Percentiles rank a stretch among this genome's conserved stretches.
Evolutionary conservation across 1,284 basidiomycete genomes (phyloP).

Genomic region (Sporisorium reilianum): DNA sequence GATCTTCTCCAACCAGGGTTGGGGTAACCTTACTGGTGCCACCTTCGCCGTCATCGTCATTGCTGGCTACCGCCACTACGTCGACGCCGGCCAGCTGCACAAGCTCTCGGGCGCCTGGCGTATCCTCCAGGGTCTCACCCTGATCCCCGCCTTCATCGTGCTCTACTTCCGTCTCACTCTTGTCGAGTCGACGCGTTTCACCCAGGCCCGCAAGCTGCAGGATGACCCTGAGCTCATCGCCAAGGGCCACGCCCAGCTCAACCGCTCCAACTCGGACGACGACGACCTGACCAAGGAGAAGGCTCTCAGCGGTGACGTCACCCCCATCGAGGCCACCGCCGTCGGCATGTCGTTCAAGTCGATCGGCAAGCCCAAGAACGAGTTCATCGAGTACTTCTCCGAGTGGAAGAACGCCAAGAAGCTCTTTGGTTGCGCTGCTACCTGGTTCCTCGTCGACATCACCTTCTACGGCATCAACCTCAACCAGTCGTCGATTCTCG

Average conservation of each 20-base stretch:
- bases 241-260: constrained; percentile 72
- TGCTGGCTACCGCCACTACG: constrained; percentile 76
- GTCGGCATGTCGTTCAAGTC: constrained; percentile 61
- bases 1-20: constrained; percentile 71
- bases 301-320: constrained; percentile 32
- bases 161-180: constrained; percentile 73
- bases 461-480: constrained; percentile 83
- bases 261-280: constrained; percentile 68
- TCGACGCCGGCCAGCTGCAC: constrained; percentile 54
- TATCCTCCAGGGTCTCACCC: constrained; percentile 68
- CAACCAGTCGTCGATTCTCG: constrained; percentile 79
- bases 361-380: constrained; percentile 53
- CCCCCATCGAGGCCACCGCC: constrained; percentile 54
- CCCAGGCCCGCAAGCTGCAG: constrained; percentile 82
- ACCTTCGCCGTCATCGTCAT: constrained; percentile 79
- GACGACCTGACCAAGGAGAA: constrained; percentile 55
- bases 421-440: constrained; percentile 59
- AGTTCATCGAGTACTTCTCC: constrained; percentile 59
- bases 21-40: constrained; percentile 71
- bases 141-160: constrained; percentile 62
- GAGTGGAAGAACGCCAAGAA: constrained; percentile 60
- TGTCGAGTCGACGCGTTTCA: constrained; percentile 79
- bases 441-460: constrained; percentile 74
- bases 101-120: constrained; percentile 65
- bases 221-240: constrained; percentile 81